These are phyloP conservation scores for Phytophthora pini DNA, from an alignment of 352 stramenopile species.

Conservation along the genomic window DNA sequence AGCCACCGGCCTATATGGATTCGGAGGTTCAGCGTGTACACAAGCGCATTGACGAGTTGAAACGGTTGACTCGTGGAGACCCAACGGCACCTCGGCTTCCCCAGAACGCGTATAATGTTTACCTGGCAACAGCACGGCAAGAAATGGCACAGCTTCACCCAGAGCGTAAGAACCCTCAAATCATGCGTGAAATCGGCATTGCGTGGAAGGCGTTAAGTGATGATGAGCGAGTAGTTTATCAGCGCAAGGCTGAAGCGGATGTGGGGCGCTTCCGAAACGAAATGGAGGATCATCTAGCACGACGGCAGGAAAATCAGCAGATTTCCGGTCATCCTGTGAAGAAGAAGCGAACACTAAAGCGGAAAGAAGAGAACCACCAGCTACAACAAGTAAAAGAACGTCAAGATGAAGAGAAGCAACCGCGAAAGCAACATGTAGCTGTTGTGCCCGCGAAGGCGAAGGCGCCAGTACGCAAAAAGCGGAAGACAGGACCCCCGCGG, in stretches of 20 bases:
- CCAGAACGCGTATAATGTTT: constrained; percentile 54
- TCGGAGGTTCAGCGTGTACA: constrained; percentile 23
- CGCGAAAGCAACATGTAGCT: background rate
- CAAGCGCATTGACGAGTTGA: constrained; percentile 50
- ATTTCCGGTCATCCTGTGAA: constrained; percentile 2
- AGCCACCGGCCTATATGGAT: constrained; percentile 46
- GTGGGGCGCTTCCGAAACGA: constrained; percentile 53
- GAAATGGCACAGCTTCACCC: constrained; percentile 38
- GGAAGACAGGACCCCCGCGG: constrained; percentile 35
- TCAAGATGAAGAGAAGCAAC: background rate
- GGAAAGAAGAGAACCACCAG: background rate
- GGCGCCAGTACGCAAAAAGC: constrained; percentile 25
- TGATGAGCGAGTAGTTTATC: constrained; percentile 39
- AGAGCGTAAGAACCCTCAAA: constrained; percentile 48
- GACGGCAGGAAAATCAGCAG: constrained; percentile 7
- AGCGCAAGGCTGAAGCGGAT: constrained; percentile 50
- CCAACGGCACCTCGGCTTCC: constrained; percentile 44
- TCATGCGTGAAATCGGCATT: constrained; percentile 51
- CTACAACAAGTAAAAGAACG: background rate
- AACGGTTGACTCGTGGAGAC: constrained; percentile 36
- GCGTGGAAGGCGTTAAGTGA: constrained; percentile 52
- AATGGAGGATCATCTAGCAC: constrained; percentile 49
- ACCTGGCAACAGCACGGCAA: constrained; percentile 41
- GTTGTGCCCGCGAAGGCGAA: constrained; percentile 3
- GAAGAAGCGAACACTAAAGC: constrained; percentile 14